Evolutionary conservation across 345 rosid genomes (phyloP).

Genomic region (Populus pruinosa): DNA sequence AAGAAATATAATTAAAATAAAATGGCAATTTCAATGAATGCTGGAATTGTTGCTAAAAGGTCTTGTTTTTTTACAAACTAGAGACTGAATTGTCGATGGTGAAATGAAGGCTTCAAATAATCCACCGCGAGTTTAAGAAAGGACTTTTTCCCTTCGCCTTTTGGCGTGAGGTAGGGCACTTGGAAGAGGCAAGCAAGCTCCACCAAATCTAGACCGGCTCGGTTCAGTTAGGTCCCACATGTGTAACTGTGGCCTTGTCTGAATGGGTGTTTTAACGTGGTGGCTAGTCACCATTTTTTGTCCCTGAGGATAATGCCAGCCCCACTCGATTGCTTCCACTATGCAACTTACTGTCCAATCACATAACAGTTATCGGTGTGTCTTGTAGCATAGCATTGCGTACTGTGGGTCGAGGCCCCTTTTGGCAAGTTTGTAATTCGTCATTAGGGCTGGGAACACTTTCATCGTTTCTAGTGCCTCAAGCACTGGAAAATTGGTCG

Average conservation of each 20-base stretch:
- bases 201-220: not conserved
- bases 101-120: too few relatives aligned
- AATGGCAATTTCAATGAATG: too few relatives aligned
- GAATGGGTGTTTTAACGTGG: constrained; percentile 2
- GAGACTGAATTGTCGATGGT: too few relatives aligned
- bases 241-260: not conserved
- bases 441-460: not conserved
- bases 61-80: too few relatives aligned
- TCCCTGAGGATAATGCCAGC: not conserved
- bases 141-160: not conserved
- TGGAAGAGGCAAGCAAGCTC: not conserved
- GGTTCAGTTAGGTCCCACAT: not conserved
- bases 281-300: constrained; percentile 12
- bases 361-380: too few relatives aligned
- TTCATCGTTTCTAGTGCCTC: too few relatives aligned
- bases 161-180: not conserved
- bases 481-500: too few relatives aligned
- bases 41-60: too few relatives aligned
- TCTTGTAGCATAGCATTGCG: not conserved
- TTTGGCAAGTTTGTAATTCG: not conserved
- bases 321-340: not conserved
- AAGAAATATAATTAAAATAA: too few relatives aligned
- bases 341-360: constrained; percentile 1
- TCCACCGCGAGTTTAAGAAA: too few relatives aligned
- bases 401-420: not conserved